Evolutionary conservation across 306 rosid genomes (phyloP), one percentile per base, ranked within the genome.

Genomic region (Sesbania bispinosa): DNA sequence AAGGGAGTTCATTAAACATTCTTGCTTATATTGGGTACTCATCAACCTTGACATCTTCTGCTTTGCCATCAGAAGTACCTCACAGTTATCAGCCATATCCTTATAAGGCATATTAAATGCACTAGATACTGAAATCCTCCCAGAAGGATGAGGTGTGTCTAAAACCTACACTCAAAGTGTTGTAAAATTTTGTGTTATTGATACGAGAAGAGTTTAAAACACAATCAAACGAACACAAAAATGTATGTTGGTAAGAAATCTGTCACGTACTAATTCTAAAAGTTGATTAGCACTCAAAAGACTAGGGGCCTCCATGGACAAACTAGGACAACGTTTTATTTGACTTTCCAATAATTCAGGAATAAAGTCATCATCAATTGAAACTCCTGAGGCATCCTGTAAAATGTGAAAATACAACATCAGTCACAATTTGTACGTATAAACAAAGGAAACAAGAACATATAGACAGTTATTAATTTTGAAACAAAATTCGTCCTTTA

Each of bases 51-150:
- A 95, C 96, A 91, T 85, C 83, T 82, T 80, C 27, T 89, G 86
- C 83, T 94, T 91, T 82, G 87, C 97, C 77, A 80, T 67, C 76
- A 88, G 81, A 69, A 83, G 92, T 5, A 78, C 84, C 79, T 95
- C 99, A 67, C 96, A 91, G 62, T 91, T 89, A 53, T 75, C 81
- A 24, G 97, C 84, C 93, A 91, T 85, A 82, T 91, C 96, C 85
- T 82, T 74, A 83, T 80, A 94, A 59, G 99, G 78, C 81, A 85
- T 84, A 62, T 88, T 80, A 46, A 69, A 72, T 46, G 83, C 62
- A 18, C 70, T 59, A 35, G 86, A 79, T 67, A 85, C 79, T 13
- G 97, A 89, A 45, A 76, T 10, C 71, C 96, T 82, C 64, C 84
- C 97, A 19, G 79, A 77, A 81, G 81, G 86, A 72, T 83, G 55